These are phyloP conservation scores for Terana coerulea DNA, from an alignment of 768 basidiomycete genomes.

Conservation along the genomic window DNA sequence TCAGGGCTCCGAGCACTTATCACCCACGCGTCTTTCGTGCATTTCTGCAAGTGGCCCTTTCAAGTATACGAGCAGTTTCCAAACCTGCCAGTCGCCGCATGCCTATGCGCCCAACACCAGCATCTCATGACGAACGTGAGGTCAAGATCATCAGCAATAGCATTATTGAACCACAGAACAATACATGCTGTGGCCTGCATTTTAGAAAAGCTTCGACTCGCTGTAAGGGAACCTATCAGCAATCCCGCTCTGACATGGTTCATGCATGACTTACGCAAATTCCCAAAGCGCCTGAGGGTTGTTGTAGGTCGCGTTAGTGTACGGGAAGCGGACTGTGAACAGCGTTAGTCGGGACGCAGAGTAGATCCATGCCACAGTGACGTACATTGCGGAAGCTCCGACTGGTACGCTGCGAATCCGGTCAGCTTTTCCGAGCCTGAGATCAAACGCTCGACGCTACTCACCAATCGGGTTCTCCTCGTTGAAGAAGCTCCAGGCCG, in stretches of 20 bases:
- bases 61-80: too few relatives aligned
- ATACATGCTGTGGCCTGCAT: not conserved
- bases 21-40: too few relatives aligned
- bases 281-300: constrained; percentile 58
- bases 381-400: constrained; percentile 29
- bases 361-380: too few relatives aligned
- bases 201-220: not conserved
- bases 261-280: constrained; percentile 46
- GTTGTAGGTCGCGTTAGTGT: constrained; percentile 60
- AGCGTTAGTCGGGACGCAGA: too few relatives aligned
- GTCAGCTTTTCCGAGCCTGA: constrained; percentile 1
- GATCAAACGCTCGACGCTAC: not conserved
- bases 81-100: too few relatives aligned
- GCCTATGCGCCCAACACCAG: too few relatives aligned
- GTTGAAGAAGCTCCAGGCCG: constrained; percentile 30
- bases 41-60: too few relatives aligned
- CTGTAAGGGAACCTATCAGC: not conserved
- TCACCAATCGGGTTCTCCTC: constrained; percentile 30
- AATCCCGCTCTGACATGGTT: too few relatives aligned
- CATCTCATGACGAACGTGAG: not conserved
- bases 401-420: constrained; percentile 24
- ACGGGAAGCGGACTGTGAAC: constrained; percentile 59
- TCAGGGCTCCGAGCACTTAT: too few relatives aligned
- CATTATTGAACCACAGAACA: not conserved
- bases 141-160: not conserved